Evolutionary conservation across 345 rosid genomes (phyloP).

Genomic region (Erodium maritimum): DNA sequence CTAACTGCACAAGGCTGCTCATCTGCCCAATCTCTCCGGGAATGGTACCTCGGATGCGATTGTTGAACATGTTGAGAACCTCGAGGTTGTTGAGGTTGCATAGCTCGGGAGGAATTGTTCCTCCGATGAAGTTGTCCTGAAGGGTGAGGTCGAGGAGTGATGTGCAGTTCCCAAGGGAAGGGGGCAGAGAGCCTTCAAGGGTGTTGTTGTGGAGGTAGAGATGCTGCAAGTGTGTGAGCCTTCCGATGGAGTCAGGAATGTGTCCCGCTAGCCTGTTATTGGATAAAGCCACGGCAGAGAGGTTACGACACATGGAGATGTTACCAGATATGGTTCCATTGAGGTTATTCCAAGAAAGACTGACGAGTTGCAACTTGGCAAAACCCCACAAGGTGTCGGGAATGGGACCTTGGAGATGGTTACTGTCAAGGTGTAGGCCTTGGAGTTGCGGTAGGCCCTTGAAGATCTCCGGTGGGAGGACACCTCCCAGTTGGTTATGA

Average conservation of each 20-base stretch:
- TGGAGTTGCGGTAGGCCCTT: conserved; percentile 17
- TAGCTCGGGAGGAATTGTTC: conserved; percentile 19
- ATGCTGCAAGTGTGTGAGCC: conserved; percentile 10
- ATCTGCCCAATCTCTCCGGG: conserved; percentile 20
- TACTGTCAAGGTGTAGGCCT: conserved; percentile 19
- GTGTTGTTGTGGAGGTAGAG: conserved; percentile 18
- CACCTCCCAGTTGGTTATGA: conserved; percentile 16
- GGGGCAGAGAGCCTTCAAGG: conserved; percentile 24
- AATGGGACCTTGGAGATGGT: conserved; percentile 23
- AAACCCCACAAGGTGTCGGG: conserved; percentile 28
- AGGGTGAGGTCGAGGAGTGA: conserved; percentile 23
- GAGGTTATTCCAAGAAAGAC: conserved; percentile 24
- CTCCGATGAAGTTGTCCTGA: conserved; percentile 22
- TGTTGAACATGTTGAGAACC: conserved; percentile 20
- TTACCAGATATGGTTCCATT: conserved; percentile 30
- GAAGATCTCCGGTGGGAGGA: conserved; percentile 16
- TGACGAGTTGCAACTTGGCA: conserved; percentile 18
- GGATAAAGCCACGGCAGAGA: conserved; percentile 17
- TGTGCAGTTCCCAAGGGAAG: conserved; percentile 29
- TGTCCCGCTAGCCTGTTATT: conserved; percentile 21
- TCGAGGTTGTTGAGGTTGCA: conserved; percentile 19
- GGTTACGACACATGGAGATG: conserved; percentile 17
- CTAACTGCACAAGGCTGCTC: conserved; percentile 17
- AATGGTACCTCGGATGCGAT: conserved; percentile 17
- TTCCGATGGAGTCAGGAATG: conserved; percentile 25